Percentiles rank a stretch among this genome's conserved stretches.
These are phyloP conservation scores for Cryptococcus sp. DNA, from an alignment of 1,284 basidiomycete species.

Conservation along the genomic window DNA sequence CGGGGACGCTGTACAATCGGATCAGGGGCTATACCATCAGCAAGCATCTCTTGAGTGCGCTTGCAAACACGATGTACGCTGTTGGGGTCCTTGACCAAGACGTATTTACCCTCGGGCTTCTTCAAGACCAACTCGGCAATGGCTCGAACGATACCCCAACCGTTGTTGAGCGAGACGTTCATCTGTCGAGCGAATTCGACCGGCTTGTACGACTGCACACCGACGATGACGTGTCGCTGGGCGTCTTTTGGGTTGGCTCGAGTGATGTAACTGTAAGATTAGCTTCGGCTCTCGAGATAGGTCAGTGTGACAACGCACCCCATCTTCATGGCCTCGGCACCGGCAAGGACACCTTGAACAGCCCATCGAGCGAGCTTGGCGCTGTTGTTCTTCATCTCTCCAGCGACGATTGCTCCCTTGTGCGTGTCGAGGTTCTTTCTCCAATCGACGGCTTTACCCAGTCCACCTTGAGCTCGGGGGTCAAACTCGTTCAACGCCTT, in stretches of 20 bases:
- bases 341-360: slow-evolving; percentile 89
- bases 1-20: slow-evolving; percentile 85
- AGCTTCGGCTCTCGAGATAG: not conserved
- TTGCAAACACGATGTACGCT: slow-evolving; percentile 57
- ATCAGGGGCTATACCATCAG: slow-evolving; percentile 70
- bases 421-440: slow-evolving; percentile 91
- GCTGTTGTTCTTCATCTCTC: slow-evolving; percentile 99
- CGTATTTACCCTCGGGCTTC: slow-evolving; percentile 93
- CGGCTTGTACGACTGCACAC: slow-evolving; percentile 91
- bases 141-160: slow-evolving; percentile 97
- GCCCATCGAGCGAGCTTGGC: slow-evolving; percentile 98
- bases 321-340: slow-evolving; percentile 96
- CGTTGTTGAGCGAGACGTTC: slow-evolving; percentile 90
- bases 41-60: slow-evolving; percentile 5
- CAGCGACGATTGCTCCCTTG: slow-evolving; percentile 95
- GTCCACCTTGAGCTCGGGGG: slow-evolving; percentile 69
- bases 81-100: slow-evolving; percentile 93
- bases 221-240: slow-evolving; percentile 90
- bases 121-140: slow-evolving; percentile 89
- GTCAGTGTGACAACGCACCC: slow-evolving; percentile 55
- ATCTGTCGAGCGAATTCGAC: slow-evolving; percentile 91
- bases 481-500: slow-evolving; percentile 98
- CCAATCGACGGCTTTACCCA: slow-evolving; percentile 79
- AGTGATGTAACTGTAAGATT: slow-evolving; percentile 59
- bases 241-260: slow-evolving; percentile 90